Base-by-base conservation (phyloP, 108 stramenopile genomes). In the Thalassiosira profunda region DNA sequence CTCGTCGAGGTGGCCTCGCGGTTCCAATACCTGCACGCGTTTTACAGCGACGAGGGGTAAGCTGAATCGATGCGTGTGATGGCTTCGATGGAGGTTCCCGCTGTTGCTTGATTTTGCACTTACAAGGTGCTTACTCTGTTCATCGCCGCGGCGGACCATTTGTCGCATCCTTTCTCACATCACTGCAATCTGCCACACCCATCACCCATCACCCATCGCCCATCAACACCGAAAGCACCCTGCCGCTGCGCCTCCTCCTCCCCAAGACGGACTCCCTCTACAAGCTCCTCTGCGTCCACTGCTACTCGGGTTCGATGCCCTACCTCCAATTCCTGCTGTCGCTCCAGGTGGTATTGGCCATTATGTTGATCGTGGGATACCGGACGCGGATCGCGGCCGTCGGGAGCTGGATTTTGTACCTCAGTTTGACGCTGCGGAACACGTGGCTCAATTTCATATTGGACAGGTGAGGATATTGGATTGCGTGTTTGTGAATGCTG, bases 361-460 rank as follows among this genome's bases (percentile, higher is more conserved):
- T 75, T 11, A 64, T 86, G 53, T 78, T 93, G 3, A 78, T 83
- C 10, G 20, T 93, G 5, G 92, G 92, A 38, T 87, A 73, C 51
- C 31, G 54, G 17, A 88, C 87, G 6, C 78, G 70, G 66, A 11
- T 88, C n/a, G 79, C 73, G 18, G 59, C 92, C 5, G 48, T 89
- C n/a, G 33, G 85, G 34, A 90, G 86, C 15, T 94, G 89, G 87
- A 75, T 81, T 58, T 45, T 92, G 49, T 95, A 92, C 34, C 72
- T 91, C 2, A 84, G 82, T 52, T 72, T 92, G 49, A 92, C 87
- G 15, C 68, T 95, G 33, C 65, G 94, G 18, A 90, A 90, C 68
- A 92, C 89, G 10, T 95, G 91, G 91, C 72, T 95, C 31, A 86
- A 86, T 55, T 95, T 90, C 45, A 95, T 95, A 54, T 63, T 95